Evolutionary conservation across 1,284 basidiomycete genomes (phyloP), one percentile per base, ranked within the genome.

Genomic region (Moniliella sp.): DNA sequence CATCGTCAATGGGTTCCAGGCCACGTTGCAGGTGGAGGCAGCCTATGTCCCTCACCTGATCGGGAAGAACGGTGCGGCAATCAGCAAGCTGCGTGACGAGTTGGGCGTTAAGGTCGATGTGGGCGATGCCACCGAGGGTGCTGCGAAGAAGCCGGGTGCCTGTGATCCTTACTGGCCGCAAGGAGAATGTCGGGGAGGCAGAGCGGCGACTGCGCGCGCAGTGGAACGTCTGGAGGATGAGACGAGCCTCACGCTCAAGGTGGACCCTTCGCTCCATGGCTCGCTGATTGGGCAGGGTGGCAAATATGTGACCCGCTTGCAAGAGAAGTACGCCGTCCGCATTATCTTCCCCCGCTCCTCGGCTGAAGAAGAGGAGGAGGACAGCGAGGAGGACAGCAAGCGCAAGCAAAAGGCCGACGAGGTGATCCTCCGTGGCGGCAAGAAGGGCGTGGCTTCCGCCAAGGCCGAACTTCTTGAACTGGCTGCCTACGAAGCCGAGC

Each of bases 131-230:
- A n/a, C n/a, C n/a, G n/a, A n/a, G n/a, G n/a, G n/a, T n/a, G n/a
- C n/a, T n/a, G n/a, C n/a, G n/a, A n/a, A n/a, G n/a, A n/a, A n/a
- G n/a, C 69, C 81, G 36, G 33, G 39, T 23, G 40, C 28, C 16
- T 42, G 48, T 61, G 21, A 39, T 40, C 13, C 41, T 52, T 25
- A 57, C 81, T 72, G 88, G 88, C 39, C 75, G 84, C 42, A 82
- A 91, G 66, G 86, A 93, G 64, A 86, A 91, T 45, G 88, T 76
- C 28, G 83, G 88, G 57, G 88, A 94, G 63, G 86, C 88, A 40
- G 82, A 84, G 69, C 76, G 73, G 55, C 75, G 88, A 28, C 76
- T 99, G 43, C 64, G 76, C 37, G 67, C 71, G 33, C 83, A 84
- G 73, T 83, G 35, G 83, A 91, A 43, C 72, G 79, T 59, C 69